A percentile compares a stretch with the other conserved stretches of the same genome.
Evolutionary conservation across 2,329 filamentous ascomycete species (phyloP).

Genomic region (Eurotiales sp.): DNA sequence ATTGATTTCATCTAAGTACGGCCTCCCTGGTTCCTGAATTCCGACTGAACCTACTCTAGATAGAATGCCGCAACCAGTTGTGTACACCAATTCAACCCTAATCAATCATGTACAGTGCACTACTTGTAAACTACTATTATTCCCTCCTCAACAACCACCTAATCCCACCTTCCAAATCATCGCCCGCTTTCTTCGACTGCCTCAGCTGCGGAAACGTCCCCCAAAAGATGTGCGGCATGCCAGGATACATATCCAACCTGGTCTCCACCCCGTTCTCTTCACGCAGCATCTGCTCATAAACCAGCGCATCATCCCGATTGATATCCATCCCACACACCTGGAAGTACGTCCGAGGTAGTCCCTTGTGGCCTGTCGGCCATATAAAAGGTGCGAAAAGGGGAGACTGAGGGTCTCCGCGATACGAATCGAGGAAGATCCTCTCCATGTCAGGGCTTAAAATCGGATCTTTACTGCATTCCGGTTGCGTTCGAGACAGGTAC

Average conservation of each 20-base stretch:
- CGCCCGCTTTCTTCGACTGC: conserved; percentile 8
- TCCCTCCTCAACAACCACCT: conserved; percentile 11
- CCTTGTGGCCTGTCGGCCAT: conserved; percentile 24
- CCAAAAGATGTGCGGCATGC: conserved; percentile 35
- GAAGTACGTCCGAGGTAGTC: conserved; percentile 47
- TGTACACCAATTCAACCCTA: too few species aligned
- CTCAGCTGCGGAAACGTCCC: conserved; percentile 7
- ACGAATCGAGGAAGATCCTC: conserved; percentile 8
- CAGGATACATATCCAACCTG: conserved; percentile 42
- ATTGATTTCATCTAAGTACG: too few species aligned
- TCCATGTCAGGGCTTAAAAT: conserved; percentile 27
- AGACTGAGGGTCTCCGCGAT: not conserved
- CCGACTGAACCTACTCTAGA: too few species aligned
- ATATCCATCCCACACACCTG: conserved; percentile 51
- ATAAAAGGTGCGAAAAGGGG: conserved; percentile 4
- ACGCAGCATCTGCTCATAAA: conserved; percentile 49
- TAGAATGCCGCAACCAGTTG: too few species aligned
- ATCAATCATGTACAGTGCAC: too few species aligned
- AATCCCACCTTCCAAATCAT: conserved; percentile 6
- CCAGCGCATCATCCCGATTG: conserved; percentile 50
- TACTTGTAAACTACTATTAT: too few species aligned
- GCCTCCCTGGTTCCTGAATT: too few species aligned
- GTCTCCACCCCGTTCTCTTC: conserved; percentile 43
- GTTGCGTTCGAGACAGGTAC: conserved; percentile 26
- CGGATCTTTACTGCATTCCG: conserved; percentile 21